Evolutionary conservation across 768 basidiomycete genomes (phyloP).

Genomic region (Pleurotus tuber-regium): DNA sequence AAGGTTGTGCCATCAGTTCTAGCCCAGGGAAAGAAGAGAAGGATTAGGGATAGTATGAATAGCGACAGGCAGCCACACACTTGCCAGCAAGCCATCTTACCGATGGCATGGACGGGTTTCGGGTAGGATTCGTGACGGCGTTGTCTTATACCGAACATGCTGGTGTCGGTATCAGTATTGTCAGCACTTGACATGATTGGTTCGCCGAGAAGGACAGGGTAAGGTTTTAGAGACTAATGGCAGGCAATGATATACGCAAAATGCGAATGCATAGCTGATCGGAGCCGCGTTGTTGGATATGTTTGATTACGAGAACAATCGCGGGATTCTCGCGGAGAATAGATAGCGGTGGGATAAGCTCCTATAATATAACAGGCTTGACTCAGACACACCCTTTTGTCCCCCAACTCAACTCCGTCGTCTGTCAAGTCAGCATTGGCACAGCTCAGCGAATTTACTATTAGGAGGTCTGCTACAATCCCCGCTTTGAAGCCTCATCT

Average conservation of each 20-base stretch:
- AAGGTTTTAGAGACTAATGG: background rate
- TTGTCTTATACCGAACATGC: too few species aligned
- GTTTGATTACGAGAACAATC: too few species aligned
- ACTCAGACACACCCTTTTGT: background rate
- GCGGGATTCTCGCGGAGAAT: conserved; percentile 1
- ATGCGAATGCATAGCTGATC: too few species aligned
- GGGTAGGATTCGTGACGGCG: background rate
- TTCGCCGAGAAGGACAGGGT: background rate
- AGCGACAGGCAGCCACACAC: too few species aligned
- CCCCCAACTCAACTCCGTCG: background rate
- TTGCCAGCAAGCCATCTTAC: too few species aligned
- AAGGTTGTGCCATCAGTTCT: too few species aligned
- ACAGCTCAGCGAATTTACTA: background rate
- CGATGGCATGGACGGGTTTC: background rate
- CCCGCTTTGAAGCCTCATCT: background rate
- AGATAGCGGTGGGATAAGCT: too few species aligned
- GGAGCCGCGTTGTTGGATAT: too few species aligned
- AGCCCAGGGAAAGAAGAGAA: background rate
- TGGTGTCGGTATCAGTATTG: too few species aligned
- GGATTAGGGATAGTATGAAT: background rate
- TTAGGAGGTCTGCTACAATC: background rate
- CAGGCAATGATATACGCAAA: too few species aligned
- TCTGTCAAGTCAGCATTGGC: background rate
- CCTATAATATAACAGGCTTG: too few species aligned
- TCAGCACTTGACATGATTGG: too few species aligned